Evolutionary conservation across 345 rosid genomes (phyloP).

Genomic region (Murraya koenigii): DNA sequence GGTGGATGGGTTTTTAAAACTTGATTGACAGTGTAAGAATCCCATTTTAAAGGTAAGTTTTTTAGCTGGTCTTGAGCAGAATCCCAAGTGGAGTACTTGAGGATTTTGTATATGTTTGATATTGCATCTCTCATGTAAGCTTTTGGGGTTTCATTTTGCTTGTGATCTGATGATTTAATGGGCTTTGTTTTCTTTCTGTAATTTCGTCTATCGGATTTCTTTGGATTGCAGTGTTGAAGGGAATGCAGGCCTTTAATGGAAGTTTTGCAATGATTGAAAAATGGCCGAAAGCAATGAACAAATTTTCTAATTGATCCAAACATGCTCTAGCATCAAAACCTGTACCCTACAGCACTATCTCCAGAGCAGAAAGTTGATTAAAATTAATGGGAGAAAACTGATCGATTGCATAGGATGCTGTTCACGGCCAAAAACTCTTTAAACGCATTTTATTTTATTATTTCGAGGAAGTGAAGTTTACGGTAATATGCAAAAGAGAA

Average conservation of each 20-base stretch:
- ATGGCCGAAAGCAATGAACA: constrained; percentile 1
- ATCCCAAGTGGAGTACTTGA: constrained; percentile 77
- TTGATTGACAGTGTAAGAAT: constrained; percentile 72
- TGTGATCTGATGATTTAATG: constrained; percentile 11
- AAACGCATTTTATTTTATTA: not conserved
- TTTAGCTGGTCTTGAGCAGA: constrained; percentile 56
- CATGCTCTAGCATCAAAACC: not conserved
- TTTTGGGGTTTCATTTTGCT: constrained; percentile 25
- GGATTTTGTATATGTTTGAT: constrained; percentile 54
- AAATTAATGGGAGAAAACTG: not conserved
- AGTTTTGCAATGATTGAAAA: constrained; percentile 9
- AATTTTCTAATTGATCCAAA: constrained; percentile 8
- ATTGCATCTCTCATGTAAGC: constrained; percentile 53
- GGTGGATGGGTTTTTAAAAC: constrained; percentile 88
- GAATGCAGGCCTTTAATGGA: constrained; percentile 33
- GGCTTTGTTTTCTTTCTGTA: constrained; percentile 17
- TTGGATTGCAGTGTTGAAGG: constrained; percentile 36
- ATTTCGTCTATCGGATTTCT: constrained; percentile 16
- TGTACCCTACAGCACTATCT: not conserved
- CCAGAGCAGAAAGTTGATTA: not conserved
- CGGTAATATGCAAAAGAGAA: not conserved
- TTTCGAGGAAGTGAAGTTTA: too few species aligned
- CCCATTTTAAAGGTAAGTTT: constrained; percentile 56
- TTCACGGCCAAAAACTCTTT: not conserved
- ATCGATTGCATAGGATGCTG: not conserved